These are phyloP conservation scores for Xanthoconium purpureum DNA, from an alignment of 768 basidiomycete species.

Conservation along the genomic window DNA sequence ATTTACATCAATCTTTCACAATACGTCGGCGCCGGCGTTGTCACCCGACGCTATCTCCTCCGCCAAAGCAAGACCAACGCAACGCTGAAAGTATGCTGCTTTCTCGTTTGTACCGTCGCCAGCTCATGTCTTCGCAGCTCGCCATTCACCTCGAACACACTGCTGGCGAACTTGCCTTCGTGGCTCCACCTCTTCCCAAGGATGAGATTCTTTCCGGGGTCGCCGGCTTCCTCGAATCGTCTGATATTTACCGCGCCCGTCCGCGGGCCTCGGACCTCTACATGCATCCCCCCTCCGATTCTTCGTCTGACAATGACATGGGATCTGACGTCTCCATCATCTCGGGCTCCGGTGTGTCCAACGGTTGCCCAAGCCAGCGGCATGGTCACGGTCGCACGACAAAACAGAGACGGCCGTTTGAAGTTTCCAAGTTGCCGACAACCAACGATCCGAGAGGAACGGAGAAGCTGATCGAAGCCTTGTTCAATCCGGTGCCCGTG, in stretches of 20 bases:
- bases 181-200: conserved; percentile 65
- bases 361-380: neutral
- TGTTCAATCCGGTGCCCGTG: conserved; percentile 70
- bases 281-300: conserved; percentile 23
- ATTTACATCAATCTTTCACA: conserved; percentile 73
- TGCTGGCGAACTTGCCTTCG: conserved; percentile 53
- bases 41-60: conserved; percentile 65
- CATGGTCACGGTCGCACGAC: conserved; percentile 4
- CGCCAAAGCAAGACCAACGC: conserved; percentile 78
- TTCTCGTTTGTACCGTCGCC: neutral
- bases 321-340: conserved; percentile 22
- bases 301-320: conserved; percentile 24
- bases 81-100: conserved; percentile 55
- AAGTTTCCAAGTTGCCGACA: conserved; percentile 41
- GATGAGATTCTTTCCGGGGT: conserved; percentile 73
- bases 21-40: conserved; percentile 56
- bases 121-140: conserved; percentile 39
- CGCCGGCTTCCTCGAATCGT: conserved; percentile 52
- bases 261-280: conserved; percentile 52
- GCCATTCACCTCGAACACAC: conserved; percentile 55
- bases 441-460: conserved; percentile 63
- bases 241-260: conserved; percentile 50
- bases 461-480: conserved; percentile 70
- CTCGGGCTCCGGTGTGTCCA: conserved; percentile 10
- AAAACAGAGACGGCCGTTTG: conserved; percentile 28